phyloP scores from a whole-genome alignment of 1,284 basidiomycete genomes.

The Cryptococcus sp. region DNA sequence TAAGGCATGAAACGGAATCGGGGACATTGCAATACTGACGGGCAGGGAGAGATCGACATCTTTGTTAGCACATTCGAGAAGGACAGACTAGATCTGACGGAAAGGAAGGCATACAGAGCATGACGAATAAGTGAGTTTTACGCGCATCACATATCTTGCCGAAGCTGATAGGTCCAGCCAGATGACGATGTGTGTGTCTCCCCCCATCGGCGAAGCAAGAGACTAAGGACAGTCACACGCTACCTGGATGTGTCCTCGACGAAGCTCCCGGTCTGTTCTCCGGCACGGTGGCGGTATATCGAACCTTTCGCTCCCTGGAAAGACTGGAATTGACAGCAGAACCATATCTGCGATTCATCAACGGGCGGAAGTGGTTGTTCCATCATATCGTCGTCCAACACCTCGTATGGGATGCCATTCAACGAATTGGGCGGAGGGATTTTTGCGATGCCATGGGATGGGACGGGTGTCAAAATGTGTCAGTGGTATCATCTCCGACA shows the following conservation, averaged over 20 bases:
- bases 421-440: conserved; percentile 66
- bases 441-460: conserved; percentile 65
- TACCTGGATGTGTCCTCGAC: conserved; percentile 35
- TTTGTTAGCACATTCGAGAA: conserved; percentile 19
- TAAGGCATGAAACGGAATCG: too few species aligned
- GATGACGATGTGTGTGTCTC: conserved; percentile 32
- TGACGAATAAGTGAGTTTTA: conserved; percentile 31
- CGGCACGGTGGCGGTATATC: conserved; percentile 23
- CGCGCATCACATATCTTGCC: not conserved
- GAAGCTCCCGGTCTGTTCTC: conserved; percentile 24
- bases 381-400: conserved; percentile 53
- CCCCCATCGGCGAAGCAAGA: not conserved
- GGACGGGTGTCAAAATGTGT: conserved; percentile 65
- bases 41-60: conserved; percentile 45
- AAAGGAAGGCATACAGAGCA: conserved; percentile 42
- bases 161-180: conserved; percentile 21
- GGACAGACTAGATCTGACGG: not conserved
- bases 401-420: conserved; percentile 65
- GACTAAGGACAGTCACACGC: conserved; percentile 26
- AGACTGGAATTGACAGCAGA: too few species aligned
- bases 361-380: conserved; percentile 62
- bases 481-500: conserved; percentile 14
- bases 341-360: conserved; percentile 32
- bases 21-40: too few species aligned
- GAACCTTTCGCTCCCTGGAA: not conserved